Percentiles rank a stretch among this genome's conserved stretches.
Conservation (phyloP, 352 stramenopile species). For the Poterioochromonas sp. region DNA sequence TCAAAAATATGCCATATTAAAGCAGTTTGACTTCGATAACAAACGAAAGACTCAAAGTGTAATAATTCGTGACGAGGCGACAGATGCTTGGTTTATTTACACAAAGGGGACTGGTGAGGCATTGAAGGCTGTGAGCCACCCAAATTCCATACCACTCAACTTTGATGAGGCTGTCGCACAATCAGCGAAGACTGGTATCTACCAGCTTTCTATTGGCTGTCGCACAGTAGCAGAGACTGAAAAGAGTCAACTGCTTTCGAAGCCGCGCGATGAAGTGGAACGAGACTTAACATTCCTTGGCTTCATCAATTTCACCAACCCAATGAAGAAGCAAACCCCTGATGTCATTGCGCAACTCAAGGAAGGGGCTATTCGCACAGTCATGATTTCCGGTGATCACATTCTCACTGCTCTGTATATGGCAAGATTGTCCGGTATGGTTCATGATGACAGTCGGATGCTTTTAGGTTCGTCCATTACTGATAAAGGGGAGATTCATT, state of each 20-base stretch:
- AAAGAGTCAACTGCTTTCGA: not conserved
- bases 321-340: constrained; percentile 68
- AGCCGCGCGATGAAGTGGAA: constrained; percentile 61
- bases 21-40: constrained; percentile 80
- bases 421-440: constrained; percentile 36
- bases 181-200: constrained; percentile 65
- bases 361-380: constrained; percentile 57
- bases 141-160: constrained; percentile 54
- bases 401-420: constrained; percentile 66
- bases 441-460: not conserved
- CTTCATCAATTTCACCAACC: constrained; percentile 76
- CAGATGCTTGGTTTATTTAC: not conserved
- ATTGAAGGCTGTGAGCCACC: constrained; percentile 39
- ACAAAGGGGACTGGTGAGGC: not conserved
- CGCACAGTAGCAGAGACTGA: constrained; percentile 37
- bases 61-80: constrained; percentile 48
- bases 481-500: not conserved
- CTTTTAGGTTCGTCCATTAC: not conserved
- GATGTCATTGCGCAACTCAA: constrained; percentile 65
- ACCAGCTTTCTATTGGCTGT: constrained; percentile 67
- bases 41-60: constrained; percentile 77
- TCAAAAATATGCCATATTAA: constrained; percentile 61
- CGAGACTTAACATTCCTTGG: constrained; percentile 59
- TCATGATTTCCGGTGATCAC: constrained; percentile 78
- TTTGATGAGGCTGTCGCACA: constrained; percentile 57